Percentiles rank a stretch among this genome's conserved stretches.
These are phyloP conservation scores for Torulaspora gathmanii DNA, from an alignment of 805 yeast genomes.

Conservation along the genomic window DNA sequence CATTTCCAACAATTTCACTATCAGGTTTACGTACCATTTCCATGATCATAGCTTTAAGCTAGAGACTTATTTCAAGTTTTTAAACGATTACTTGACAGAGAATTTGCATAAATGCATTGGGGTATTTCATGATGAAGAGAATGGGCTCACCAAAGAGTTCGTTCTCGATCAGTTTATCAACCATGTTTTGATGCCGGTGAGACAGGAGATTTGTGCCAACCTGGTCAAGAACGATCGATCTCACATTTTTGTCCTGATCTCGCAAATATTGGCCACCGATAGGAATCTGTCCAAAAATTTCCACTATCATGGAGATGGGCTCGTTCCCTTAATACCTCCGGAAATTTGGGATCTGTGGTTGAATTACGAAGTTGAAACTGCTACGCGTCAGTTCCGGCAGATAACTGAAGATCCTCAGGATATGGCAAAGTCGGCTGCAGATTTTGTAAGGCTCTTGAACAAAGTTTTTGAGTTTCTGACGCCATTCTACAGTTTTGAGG, in stretches of 20 bases:
- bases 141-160: slow-evolving; percentile 27
- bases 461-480: slow-evolving; percentile 39
- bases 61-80: slow-evolving; percentile 49
- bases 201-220: slow-evolving; percentile 39
- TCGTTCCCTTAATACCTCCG: slow-evolving; percentile 26
- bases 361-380: slow-evolving; percentile 43
- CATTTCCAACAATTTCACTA: slow-evolving; percentile 42
- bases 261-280: slow-evolving; percentile 41
- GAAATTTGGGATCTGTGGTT: slow-evolving; percentile 45
- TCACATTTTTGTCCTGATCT: slow-evolving; percentile 35
- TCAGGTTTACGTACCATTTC: slow-evolving; percentile 54
- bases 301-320: slow-evolving; percentile 41
- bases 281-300: slow-evolving; percentile 37
- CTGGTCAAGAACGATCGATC: slow-evolving; percentile 39
- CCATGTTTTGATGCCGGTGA: slow-evolving; percentile 40
- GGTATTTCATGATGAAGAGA: slow-evolving; percentile 37
- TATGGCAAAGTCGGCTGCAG: slow-evolving; percentile 25
- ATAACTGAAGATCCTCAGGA: slow-evolving; percentile 34
- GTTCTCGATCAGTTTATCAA: slow-evolving; percentile 40
- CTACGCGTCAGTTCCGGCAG: slow-evolving; percentile 42
- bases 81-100: slow-evolving; percentile 43
- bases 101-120: slow-evolving; percentile 41
- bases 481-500: slow-evolving; percentile 35
- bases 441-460: slow-evolving; percentile 45
- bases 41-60: slow-evolving; percentile 38